Evolutionary conservation across 1,284 basidiomycete species (phyloP).

Genomic region (Xerocomus nothofagi): DNA sequence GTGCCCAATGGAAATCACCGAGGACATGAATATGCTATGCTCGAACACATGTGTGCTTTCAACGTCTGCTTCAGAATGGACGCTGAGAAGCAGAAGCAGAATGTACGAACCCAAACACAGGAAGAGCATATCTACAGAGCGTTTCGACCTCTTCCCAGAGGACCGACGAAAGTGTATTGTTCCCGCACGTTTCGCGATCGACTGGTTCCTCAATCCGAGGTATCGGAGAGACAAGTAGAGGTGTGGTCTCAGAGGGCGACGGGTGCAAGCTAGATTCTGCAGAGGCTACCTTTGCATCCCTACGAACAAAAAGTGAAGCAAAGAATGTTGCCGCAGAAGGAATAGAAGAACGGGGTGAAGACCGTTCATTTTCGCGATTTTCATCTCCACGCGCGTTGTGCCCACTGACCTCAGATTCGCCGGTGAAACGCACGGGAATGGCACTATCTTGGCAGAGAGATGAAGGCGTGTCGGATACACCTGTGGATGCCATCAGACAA

Average conservation of each 20-base stretch:
- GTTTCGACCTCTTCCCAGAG: constrained; percentile 58
- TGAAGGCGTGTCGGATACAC: constrained; percentile 5
- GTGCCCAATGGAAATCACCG: constrained; percentile 85
- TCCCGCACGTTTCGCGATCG: constrained; percentile 27
- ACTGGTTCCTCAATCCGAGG: constrained; percentile 46
- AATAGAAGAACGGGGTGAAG: neutral
- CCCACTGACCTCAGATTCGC: neutral
- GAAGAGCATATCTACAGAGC: constrained; percentile 63
- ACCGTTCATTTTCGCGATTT: neutral
- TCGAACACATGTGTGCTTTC: constrained; percentile 71
- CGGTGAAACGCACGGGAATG: constrained; percentile 40
- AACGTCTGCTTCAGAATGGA: neutral
- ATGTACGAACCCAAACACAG: constrained; percentile 60
- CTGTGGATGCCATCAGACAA: constrained; percentile 3
- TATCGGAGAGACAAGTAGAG: constrained; percentile 48
- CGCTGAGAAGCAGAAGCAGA: neutral
- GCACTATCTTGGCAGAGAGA: constrained; percentile 45
- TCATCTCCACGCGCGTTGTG: neutral
- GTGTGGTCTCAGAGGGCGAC: constrained; percentile 23
- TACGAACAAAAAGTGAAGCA: neutral
- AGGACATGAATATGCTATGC: constrained; percentile 71
- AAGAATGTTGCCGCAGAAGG: constrained; percentile 4
- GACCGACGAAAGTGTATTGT: constrained; percentile 25
- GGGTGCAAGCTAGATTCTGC: constrained; percentile 1
- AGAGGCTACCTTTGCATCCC: neutral